Conservation (phyloP, 345 rosid species). For the Crucihimalaya himalaica region DNA sequence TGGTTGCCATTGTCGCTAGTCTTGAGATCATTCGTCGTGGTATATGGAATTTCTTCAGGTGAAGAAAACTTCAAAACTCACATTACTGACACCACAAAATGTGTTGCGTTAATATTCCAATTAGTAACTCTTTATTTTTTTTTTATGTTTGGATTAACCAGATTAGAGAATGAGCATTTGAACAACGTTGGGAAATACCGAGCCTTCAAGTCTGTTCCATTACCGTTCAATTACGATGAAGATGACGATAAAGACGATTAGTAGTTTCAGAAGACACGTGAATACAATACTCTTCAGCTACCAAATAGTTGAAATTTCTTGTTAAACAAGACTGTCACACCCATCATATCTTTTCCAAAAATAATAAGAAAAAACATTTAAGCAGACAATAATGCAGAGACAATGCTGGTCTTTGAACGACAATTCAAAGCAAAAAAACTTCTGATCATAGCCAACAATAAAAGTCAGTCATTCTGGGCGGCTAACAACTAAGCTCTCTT, state of each 20-base stretch:
- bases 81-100: not conserved
- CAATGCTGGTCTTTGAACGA: conserved; percentile 10
- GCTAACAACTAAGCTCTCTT: too few species aligned
- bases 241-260: conserved; percentile 47
- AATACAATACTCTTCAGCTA: conserved; percentile 1
- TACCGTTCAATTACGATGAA: conserved; percentile 60
- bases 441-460: not conserved
- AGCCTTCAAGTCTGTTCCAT: conserved; percentile 71
- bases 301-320: not conserved
- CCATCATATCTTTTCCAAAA: not conserved
- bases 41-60: conserved; percentile 79
- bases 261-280: conserved; percentile 3
- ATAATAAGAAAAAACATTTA: not conserved
- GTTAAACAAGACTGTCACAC: not conserved
- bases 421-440: conserved; percentile 1
- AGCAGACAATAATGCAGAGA: conserved; percentile 1
- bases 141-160: conserved; percentile 29
- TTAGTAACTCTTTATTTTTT: not conserved
- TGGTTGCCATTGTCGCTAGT: conserved; percentile 58
- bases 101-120: not conserved
- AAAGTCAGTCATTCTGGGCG: too few species aligned
- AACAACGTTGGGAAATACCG: conserved; percentile 69
- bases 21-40: conserved; percentile 78
- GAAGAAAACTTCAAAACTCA: not conserved
- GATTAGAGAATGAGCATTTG: conserved; percentile 79